Percentiles rank a stretch among this genome's conserved stretches.
Conservation (phyloP, 768 basidiomycete genomes). For the Lactarius hatsudake region DNA sequence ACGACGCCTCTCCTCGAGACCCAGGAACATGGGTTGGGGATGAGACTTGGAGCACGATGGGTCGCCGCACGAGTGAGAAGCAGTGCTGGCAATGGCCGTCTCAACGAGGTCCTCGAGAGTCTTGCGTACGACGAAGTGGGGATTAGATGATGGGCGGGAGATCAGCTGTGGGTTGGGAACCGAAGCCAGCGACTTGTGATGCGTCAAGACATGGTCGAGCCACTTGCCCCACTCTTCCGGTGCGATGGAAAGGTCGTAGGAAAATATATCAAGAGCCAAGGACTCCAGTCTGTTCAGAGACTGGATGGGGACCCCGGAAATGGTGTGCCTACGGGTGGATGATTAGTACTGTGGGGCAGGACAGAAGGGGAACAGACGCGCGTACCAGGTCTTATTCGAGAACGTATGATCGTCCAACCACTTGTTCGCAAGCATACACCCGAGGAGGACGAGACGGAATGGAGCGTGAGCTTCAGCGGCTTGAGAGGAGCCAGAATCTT, state of each 20-base stretch:
- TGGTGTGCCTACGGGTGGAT: slow-evolving; percentile 60
- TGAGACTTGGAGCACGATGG: slow-evolving; percentile 31
- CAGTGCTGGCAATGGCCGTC: slow-evolving; percentile 37
- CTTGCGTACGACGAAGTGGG: slow-evolving; percentile 64
- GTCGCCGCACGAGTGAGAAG: slow-evolving; percentile 23
- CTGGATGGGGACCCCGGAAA: slow-evolving; percentile 71
- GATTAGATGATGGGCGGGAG: slow-evolving; percentile 70
- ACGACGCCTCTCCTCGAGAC: slow-evolving; percentile 60
- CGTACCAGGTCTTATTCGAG: slow-evolving; percentile 86
- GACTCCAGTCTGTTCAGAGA: slow-evolving; percentile 70
- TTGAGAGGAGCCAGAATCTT: slow-evolving; percentile 44
- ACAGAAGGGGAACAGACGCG: neutral
- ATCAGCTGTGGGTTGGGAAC: slow-evolving; percentile 69
- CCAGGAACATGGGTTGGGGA: slow-evolving; percentile 69
- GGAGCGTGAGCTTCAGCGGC: slow-evolving; percentile 56
- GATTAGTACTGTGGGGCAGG: neutral
- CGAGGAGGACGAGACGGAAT: slow-evolving; percentile 73
- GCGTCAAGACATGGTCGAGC: slow-evolving; percentile 61
- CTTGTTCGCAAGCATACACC: slow-evolving; percentile 85
- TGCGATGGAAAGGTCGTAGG: slow-evolving; percentile 67
- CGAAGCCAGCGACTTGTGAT: slow-evolving; percentile 62
- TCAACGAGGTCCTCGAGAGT: slow-evolving; percentile 68
- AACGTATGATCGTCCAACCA: slow-evolving; percentile 89
- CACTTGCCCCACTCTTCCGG: slow-evolving; percentile 65
- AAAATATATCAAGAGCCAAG: slow-evolving; percentile 65